phyloP scores from a whole-genome alignment of 2,329 filamentous ascomycete species.

The Chaetomiaceae sp. region DNA sequence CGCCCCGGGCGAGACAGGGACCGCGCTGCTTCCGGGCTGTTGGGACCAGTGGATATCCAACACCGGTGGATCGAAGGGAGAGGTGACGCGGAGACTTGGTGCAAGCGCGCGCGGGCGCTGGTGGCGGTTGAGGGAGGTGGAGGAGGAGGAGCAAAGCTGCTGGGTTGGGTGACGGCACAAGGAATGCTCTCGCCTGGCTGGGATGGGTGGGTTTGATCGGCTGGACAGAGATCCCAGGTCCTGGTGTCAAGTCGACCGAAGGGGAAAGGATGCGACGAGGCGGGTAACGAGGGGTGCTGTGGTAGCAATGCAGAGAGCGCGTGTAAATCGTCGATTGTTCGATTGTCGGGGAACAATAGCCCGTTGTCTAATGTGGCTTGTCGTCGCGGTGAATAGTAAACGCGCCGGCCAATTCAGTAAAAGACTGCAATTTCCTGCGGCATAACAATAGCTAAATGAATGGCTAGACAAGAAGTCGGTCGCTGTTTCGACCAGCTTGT shows the following conservation, averaged over 20 bases:
- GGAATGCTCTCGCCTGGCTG: too few species aligned
- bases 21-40: neutral
- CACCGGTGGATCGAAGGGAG: neutral
- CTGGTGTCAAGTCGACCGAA: slow-evolving; percentile 19
- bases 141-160: too few species aligned
- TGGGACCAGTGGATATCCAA: neutral
- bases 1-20: slow-evolving; percentile 4
- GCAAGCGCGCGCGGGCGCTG: neutral
- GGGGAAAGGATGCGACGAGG: slow-evolving; percentile 18
- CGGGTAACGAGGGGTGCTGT: neutral
- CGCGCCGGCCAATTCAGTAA: neutral
- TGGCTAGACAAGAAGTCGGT: slow-evolving; percentile 16
- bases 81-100: too few species aligned
- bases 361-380: too few species aligned
- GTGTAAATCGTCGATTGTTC: slow-evolving; percentile 1
- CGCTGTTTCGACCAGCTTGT: slow-evolving; percentile 2
- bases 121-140: neutral
- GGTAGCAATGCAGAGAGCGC: neutral
- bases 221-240: slow-evolving; percentile 15
- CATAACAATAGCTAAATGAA: slow-evolving; percentile 4
- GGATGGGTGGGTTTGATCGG: slow-evolving; percentile 24
- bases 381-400: slow-evolving; percentile 3
- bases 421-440: slow-evolving; percentile 6
- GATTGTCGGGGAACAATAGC: slow-evolving; percentile 11
- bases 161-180: neutral